Evolutionary conservation across 495 filamentous ascomycete species (phyloP), one percentile per base, ranked within the genome.

Genomic region (Penicillium goetzii): DNA sequence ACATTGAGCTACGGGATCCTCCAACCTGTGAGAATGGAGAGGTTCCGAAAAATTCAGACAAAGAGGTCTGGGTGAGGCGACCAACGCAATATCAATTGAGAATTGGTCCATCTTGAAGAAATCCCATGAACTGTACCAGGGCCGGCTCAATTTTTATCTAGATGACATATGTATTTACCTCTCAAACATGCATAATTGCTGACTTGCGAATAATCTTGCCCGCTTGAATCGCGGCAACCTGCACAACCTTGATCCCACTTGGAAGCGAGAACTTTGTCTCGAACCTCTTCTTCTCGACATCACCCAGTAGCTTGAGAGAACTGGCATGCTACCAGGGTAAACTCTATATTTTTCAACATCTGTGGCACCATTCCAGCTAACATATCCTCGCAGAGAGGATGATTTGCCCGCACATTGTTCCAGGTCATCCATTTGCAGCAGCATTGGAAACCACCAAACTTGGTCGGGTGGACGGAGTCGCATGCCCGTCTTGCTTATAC

Each of bases 341-440:
- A 72, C 56, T 11, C 40, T 54, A 57, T 64, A 72, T 14, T 36
- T 43, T 0, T 43, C 45, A 11, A 71, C 68, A 19, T 64, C 54
- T 1, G 68, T 71, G 8, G 67, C 68, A 17, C 68, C 68, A 49
- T 71, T 71, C 68, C 67, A 71, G 43, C 68, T 71, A 7, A 71
- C 63, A 61, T 69, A 71, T 15, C 50, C 50, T 26, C 50, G 50
- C 6, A 53, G 15, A 17, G 12, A 7, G 14, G 50, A 53, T 32
- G 26, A 63, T 58, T 17, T 23, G 30, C 58, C 25, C 8, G 51
- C 45, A n/a, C 60, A 63, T 26, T 55, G 25, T 26, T 40, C 28
- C 10, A 34, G 43, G 17, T 45, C 57, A 28, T 54, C 33, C 33
- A 3, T 45, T 36, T 10, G 32, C 23, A 36, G 19, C 34, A 14